These are phyloP conservation scores for Coemansia sp. DNA, from an alignment of 192 early-diverging fungal genomes.

Conservation along the genomic window DNA sequence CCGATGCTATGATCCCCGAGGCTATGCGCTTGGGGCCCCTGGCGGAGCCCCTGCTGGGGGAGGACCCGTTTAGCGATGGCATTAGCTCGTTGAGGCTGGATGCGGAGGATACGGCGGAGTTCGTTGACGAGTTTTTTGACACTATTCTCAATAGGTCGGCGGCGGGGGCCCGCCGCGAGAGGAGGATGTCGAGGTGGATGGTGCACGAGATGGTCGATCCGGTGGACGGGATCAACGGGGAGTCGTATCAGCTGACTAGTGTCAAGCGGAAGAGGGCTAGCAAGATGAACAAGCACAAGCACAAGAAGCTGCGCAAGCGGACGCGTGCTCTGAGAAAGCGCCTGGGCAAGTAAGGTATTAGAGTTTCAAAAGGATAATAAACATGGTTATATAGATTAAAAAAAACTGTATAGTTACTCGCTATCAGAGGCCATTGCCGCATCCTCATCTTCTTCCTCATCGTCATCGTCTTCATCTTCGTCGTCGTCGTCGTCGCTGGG, in stretches of 20 bases:
- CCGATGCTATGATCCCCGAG: constrained; percentile 46
- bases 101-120: constrained; percentile 23
- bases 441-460: constrained; percentile 26
- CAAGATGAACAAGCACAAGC: constrained; percentile 99
- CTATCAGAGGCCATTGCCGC: constrained; percentile 38
- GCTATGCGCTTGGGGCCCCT: constrained; percentile 48
- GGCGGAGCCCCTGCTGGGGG: constrained; percentile 36
- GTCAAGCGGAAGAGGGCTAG: constrained; percentile 80
- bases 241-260: constrained; percentile 62
- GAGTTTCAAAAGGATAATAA: background rate
- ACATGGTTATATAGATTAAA: background rate
- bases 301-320: constrained; percentile 82
- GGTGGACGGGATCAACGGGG: constrained; percentile 20
- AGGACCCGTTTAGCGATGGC: constrained; percentile 35
- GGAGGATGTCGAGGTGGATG: constrained; percentile 16
- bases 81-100: constrained; percentile 15
- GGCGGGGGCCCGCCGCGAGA: constrained; percentile 8
- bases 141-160: constrained; percentile 13
- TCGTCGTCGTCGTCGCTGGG: constrained; percentile 33
- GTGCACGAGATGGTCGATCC: constrained; percentile 23
- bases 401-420: background rate
- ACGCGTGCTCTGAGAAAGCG: constrained; percentile 74
- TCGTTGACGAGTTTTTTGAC: constrained; percentile 53
- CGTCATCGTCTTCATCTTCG: constrained; percentile 27
- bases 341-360: constrained; percentile 60